Evolutionary conservation across 2,329 filamentous ascomycete species (phyloP), one percentile per base, ranked within the genome.

Genomic region (Stagonosporopsis chrysanthemi): DNA sequence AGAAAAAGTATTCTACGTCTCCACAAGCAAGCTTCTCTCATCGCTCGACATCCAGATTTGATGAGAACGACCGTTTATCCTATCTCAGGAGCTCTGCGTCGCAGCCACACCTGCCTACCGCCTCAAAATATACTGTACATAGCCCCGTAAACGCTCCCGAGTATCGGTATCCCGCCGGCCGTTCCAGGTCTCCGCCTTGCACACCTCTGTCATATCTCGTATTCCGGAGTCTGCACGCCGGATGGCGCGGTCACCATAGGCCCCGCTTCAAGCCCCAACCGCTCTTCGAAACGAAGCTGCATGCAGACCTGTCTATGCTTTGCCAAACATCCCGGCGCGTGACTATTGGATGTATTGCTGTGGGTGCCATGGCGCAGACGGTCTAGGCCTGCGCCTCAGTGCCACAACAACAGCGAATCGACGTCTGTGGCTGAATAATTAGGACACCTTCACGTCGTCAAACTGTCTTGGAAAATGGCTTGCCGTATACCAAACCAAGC

Each of bases 351-450:
- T 28, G n/a, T 22, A 31, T 22, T 24, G 31, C 29, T 28, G 33
- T 43, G 53, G 26, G 23, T 24, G 33, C 29, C 15, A 23, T 31
- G 19, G 38, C 38, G 43, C 29, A 46, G 7, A n/a, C n/a, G 48
- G 42, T 56, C 48, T 47, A 57, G 54, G 24, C 48, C 48, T 43
- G 19, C 48, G 54, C 54, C 43, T 42, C 29, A 43, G 9, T 24
- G 19, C 17, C 43, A 48, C 48, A 44, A 19, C 33, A 46, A 47
- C 31, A 39, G 44, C 9, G 39, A 31, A 31, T 12, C 42, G 43
- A 46, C 17, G 22, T 35, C 17, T 12, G 40, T 29, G 24, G 22
- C 26, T 29, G 6, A n/a, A 41, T 9, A 22, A 3, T 24, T 1
- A 15, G 14, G 11, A 41, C 19, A 14, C 38, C 5, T 15, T 6